phyloP scores from a whole-genome alignment of 306 rosid genomes.

The Fragaria nilgerrensis region DNA sequence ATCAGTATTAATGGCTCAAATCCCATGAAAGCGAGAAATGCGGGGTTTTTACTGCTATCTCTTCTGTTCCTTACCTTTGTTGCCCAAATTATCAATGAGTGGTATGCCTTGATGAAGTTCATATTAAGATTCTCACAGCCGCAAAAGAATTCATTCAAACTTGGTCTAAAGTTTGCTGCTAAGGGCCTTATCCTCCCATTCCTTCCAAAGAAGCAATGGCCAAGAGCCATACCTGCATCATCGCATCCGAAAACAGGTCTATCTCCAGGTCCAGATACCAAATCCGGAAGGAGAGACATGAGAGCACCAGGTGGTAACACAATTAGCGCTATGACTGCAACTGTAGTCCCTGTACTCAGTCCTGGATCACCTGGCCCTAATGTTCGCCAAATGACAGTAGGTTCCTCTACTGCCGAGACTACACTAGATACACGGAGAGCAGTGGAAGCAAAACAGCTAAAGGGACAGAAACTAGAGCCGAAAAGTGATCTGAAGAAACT shows the following conservation, averaged over 20 bases:
- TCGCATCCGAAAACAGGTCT: constrained; percentile 33
- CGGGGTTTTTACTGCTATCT: constrained; percentile 39
- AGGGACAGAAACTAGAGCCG: constrained; percentile 36
- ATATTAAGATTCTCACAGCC: constrained; percentile 43
- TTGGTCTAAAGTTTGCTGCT: constrained; percentile 46
- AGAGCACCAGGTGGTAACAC: constrained; percentile 34
- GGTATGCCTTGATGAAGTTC: constrained; percentile 45
- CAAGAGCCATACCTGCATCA: constrained; percentile 25
- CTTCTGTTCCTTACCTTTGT: constrained; percentile 44
- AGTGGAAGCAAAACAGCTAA: constrained; percentile 43
- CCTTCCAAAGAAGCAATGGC: constrained; percentile 57
- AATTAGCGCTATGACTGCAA: constrained; percentile 48
- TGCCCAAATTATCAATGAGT: constrained; percentile 51
- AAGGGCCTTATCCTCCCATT: constrained; percentile 57
- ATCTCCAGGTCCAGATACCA: constrained; percentile 37
- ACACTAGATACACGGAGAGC: constrained; percentile 23
- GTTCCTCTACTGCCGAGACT: constrained; percentile 19
- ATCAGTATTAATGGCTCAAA: constrained; percentile 28
- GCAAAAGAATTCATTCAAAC: constrained; percentile 38
- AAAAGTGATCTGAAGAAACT: constrained; percentile 51
- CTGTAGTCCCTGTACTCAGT: constrained; percentile 60
- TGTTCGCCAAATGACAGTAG: constrained; percentile 22
- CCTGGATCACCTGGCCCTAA: constrained; percentile 41
- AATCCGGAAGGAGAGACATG: constrained; percentile 36
- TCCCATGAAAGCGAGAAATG: constrained; percentile 19